Conservation (phyloP, 768 basidiomycete species). For the Rhodocollybia butyracea region DNA sequence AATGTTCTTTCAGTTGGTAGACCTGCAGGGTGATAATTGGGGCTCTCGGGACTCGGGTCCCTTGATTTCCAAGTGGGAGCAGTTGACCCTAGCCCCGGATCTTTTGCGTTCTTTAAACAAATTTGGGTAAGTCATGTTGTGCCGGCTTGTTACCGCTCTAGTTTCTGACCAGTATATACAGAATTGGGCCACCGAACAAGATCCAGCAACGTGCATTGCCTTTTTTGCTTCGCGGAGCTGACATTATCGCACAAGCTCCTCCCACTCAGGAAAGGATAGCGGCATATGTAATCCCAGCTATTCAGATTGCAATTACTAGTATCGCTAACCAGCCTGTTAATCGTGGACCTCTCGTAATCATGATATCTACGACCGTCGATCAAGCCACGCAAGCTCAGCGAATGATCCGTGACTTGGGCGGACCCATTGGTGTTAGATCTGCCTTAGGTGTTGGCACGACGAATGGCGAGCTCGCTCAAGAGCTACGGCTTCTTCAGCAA, state of each 20-base stretch:
- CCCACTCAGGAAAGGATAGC: slow-evolving; percentile 98
- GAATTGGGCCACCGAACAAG: slow-evolving; percentile 97
- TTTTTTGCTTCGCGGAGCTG: slow-evolving; percentile 88
- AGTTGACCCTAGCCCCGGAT: slow-evolving; percentile 81
- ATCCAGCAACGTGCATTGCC: slow-evolving; percentile 97
- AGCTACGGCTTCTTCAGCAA: slow-evolving; percentile 81
- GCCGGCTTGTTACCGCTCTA: not conserved
- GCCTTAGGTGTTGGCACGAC: slow-evolving; percentile 84
- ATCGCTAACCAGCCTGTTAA: slow-evolving; percentile 52
- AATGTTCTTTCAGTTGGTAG: slow-evolving; percentile 41
- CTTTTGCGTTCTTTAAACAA: slow-evolving; percentile 85
- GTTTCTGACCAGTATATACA: slow-evolving; percentile 26
- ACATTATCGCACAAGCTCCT: slow-evolving; percentile 98
- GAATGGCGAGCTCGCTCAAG: slow-evolving; percentile 63
- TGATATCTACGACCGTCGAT: slow-evolving; percentile 97
- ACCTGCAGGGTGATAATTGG: slow-evolving; percentile 56
- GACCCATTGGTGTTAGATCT: slow-evolving; percentile 88
- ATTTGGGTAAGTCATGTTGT: slow-evolving; percentile 71
- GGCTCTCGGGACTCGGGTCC: slow-evolving; percentile 71
- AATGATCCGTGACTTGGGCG: slow-evolving; percentile 92
- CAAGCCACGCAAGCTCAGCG: slow-evolving; percentile 97
- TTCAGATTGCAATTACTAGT: slow-evolving; percentile 75
- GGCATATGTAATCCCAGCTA: slow-evolving; percentile 91
- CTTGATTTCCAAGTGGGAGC: slow-evolving; percentile 94
- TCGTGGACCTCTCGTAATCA: slow-evolving; percentile 83